These are phyloP conservation scores for Marsdenia floribunda DNA, from an alignment of 257 asterid genomes.

Conservation along the genomic window DNA sequence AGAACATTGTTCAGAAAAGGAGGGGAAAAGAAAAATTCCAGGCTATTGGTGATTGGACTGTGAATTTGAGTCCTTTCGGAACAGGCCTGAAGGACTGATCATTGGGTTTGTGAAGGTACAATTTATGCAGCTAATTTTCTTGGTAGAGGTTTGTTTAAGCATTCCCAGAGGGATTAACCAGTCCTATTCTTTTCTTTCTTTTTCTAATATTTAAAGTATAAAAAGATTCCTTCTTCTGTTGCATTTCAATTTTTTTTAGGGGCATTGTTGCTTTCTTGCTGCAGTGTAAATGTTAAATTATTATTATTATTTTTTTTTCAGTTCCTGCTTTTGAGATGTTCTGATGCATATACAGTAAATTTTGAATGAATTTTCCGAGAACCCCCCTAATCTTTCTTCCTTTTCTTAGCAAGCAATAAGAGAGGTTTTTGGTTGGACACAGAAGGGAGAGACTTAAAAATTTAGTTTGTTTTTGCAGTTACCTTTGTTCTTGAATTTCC, in stretches of 20 bases:
- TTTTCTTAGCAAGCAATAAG: not conserved
- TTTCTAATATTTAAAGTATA: not conserved
- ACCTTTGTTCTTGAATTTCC: too few relatives aligned
- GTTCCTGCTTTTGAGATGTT: not conserved
- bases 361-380: not conserved
- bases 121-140: not conserved
- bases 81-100: not conserved
- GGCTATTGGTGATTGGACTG: not conserved
- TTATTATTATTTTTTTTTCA: not conserved
- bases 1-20: not conserved
- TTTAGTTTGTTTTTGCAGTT: not conserved
- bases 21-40: not conserved
- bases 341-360: not conserved
- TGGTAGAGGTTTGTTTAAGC: not conserved
- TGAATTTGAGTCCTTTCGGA: not conserved
- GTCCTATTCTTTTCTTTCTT: constrained; percentile 1
- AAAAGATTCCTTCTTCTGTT: not conserved
- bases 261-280: not conserved
- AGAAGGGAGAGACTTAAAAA: too few relatives aligned
- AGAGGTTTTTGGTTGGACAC: too few relatives aligned
- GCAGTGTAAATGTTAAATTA: not conserved
- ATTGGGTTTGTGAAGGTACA: not conserved
- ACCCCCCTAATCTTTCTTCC: not conserved
- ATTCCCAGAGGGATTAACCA: not conserved
- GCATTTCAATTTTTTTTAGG: not conserved